Evolutionary conservation across 345 rosid genomes (phyloP), one percentile per base, ranked within the genome.

Genomic region (Carallia brachiata): DNA sequence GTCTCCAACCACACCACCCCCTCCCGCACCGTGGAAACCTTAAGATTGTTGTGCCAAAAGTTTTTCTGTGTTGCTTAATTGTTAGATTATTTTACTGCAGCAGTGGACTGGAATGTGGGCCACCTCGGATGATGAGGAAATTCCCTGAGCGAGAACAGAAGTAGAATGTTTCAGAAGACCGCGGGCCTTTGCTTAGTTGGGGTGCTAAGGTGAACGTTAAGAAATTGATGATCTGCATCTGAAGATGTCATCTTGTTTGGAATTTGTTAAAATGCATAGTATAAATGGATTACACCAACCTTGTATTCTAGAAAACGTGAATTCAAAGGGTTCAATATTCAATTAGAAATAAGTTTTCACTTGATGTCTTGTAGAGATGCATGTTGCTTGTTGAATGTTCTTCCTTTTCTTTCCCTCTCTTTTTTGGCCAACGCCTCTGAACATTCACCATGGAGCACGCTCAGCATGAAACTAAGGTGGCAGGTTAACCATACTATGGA

Each of bases 1-100:
- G 96, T 92, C 90, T 80, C 97, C 97, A 8, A 94, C 93, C 39
- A 89, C 97, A 0, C 98, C 98, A 1, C 98, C 98, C 0, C 98
- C 98, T 36, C 99, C 99, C 6, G 98, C 99, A 37, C 96, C 99
- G 48, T 95, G 99, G 99, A 92, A 78, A 76, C 99, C 99, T 69
- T 90, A 73, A 84, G 84, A 71, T 7, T 65, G 66, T 56, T 53
- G 50, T 32, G 0, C 52, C 54, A 30, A 12, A 66, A 48, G 16
- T 36, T 64, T 56, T 31, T 44, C 55, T 60, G 71, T 66, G 79
- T 69, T 77, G 66, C 70, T 39, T 69, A 13, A n/a, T 28, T 34
- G 62, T 55, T 63, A 50, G 79, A 71, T 77, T 72, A 81, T 73
- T 84, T 76, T 75, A 65, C 68, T 74, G 81, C 61, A 18, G 48